A percentile compares a stretch with the other conserved stretches of the same genome.
These are phyloP conservation scores for Friedmanniomyces endolithicus DNA, from an alignment of 495 filamentous ascomycete genomes.

Conservation along the genomic window DNA sequence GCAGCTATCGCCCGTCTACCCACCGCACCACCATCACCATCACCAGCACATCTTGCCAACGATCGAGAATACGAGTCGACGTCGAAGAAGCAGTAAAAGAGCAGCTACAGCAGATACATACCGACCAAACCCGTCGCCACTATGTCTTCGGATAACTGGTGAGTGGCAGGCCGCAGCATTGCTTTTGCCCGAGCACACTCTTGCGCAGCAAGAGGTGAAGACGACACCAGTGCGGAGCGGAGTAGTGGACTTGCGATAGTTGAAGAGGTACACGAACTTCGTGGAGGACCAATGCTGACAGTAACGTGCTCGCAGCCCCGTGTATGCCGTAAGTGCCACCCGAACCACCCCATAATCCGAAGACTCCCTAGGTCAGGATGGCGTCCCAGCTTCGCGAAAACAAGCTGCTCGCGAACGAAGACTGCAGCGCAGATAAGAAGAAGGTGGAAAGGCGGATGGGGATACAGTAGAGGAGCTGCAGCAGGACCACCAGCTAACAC, in stretches of 20 bases:
- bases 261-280: too few species aligned
- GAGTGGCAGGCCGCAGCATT: constrained; percentile 31
- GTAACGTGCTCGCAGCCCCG: constrained; percentile 52
- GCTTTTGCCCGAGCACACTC: constrained; percentile 13
- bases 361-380: too few species aligned
- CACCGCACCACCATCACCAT: background rate
- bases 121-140: constrained; percentile 30
- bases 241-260: too few species aligned
- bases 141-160: constrained; percentile 58
- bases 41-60: background rate
- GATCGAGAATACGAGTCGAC: background rate
- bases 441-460: too few species aligned
- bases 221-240: background rate
- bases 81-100: background rate
- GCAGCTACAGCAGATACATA: background rate
- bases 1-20: background rate
- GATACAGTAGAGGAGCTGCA: background rate
- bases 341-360: background rate
- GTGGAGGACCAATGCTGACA: too few species aligned
- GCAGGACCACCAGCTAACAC: background rate
- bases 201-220: background rate
- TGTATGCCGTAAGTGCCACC: constrained; percentile 83
- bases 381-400: too few species aligned
- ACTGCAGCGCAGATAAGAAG: too few species aligned
- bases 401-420: too few species aligned